Evolutionary conservation across 2,329 filamentous ascomycete genomes (phyloP).

Genomic region (Diaporthe capsici): DNA sequence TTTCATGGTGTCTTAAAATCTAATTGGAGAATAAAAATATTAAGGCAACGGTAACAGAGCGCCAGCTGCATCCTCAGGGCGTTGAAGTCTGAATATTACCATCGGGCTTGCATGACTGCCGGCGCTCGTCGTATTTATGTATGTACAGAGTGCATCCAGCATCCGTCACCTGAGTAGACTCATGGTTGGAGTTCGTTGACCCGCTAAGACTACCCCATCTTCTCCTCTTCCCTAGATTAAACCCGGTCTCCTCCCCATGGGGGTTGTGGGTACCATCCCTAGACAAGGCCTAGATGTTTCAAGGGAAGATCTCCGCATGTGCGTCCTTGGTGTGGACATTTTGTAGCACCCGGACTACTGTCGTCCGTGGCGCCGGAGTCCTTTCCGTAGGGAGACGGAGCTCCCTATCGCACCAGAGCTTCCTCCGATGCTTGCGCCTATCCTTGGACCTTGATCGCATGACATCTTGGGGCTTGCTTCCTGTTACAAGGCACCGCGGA

Average conservation of each 20-base stretch:
- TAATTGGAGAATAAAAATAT: not conserved
- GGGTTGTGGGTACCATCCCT: not conserved
- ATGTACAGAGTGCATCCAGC: not conserved
- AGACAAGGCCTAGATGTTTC: not conserved
- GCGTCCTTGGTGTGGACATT: not conserved
- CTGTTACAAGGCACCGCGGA: not conserved
- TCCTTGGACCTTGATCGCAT: not conserved
- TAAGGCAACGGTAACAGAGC: not conserved
- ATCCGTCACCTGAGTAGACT: not conserved
- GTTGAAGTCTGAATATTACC: not conserved
- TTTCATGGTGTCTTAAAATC: conserved; percentile 3
- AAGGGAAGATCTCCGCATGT: not conserved
- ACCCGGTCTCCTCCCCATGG: not conserved
- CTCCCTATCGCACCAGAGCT: not conserved
- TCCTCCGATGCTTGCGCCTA: not conserved
- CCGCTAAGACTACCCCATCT: not conserved
- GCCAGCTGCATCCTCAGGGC: not conserved
- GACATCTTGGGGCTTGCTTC: not conserved
- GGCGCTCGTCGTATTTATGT: not conserved
- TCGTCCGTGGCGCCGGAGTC: not conserved
- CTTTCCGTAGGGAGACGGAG: not conserved
- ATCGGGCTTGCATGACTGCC: not conserved
- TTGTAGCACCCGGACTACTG: not conserved
- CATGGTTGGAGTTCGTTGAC: not conserved
- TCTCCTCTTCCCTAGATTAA: not conserved